These are phyloP conservation scores for Thermothelomyces thermophilus DNA, from an alignment of 2,329 filamentous ascomycete species.

Conservation along the genomic window DNA sequence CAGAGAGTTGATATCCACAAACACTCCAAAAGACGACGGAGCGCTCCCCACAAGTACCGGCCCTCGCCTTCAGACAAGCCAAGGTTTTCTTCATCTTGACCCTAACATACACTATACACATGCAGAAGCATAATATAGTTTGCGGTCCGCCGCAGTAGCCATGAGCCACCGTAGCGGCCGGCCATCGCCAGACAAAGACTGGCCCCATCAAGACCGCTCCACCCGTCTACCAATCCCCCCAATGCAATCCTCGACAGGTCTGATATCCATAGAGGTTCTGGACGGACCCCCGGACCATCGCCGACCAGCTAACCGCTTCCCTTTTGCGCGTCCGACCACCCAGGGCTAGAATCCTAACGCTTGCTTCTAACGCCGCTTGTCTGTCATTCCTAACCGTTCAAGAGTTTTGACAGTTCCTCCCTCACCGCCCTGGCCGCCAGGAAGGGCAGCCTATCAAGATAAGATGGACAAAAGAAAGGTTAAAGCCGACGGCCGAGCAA, in stretches of 20 bases:
- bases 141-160: conserved; percentile 5
- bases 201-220: neutral
- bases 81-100: conserved; percentile 19
- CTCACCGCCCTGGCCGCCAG: neutral
- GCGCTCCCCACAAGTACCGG: neutral
- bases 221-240: neutral
- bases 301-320: neutral
- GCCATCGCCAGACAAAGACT: neutral
- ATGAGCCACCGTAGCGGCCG: conserved; percentile 8
- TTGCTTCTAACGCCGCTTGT: neutral
- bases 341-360: neutral
- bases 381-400: neutral
- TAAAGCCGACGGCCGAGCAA: no score
- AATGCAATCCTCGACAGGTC: neutral
- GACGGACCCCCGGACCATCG: neutral
- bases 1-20: no score
- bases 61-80: neutral
- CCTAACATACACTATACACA: conserved; percentile 26
- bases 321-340: no score
- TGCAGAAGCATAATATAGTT: conserved; percentile 24
- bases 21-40: neutral
- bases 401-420: neutral
- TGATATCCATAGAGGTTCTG: neutral
- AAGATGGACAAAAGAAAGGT: neutral
- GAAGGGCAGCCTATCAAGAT: neutral